A percentile compares a stretch with the other conserved stretches of the same genome.
These are phyloP conservation scores for Leccinum ochraceum DNA, from an alignment of 768 basidiomycete species.

Conservation along the genomic window DNA sequence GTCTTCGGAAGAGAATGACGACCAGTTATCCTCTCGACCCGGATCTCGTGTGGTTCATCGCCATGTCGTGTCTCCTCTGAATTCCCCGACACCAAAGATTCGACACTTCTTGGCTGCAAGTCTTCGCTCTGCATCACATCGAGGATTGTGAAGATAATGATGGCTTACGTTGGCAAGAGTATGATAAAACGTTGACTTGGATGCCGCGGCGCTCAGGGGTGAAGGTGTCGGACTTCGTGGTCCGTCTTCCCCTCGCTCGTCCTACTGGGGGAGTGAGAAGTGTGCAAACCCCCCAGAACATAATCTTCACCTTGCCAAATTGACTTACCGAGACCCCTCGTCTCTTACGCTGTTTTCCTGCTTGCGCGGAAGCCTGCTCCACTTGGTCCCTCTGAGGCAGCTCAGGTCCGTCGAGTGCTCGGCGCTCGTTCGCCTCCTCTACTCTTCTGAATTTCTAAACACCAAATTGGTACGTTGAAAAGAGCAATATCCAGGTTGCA, in stretches of 20 bases:
- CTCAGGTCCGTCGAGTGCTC: slow-evolving; percentile 40
- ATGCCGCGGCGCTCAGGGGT: slow-evolving; percentile 40
- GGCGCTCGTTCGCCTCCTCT: slow-evolving; percentile 56
- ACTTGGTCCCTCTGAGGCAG: slow-evolving; percentile 12
- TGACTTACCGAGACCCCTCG: slow-evolving; percentile 60
- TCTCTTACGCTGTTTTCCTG: slow-evolving; percentile 40
- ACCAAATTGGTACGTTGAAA: neutral
- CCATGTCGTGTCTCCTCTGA: slow-evolving; percentile 34
- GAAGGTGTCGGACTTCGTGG: slow-evolving; percentile 28
- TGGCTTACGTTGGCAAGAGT: slow-evolving; percentile 42
- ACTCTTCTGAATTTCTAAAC: slow-evolving; percentile 57
- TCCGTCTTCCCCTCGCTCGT: slow-evolving; percentile 25
- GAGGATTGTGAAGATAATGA: slow-evolving; percentile 1
- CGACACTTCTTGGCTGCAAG: slow-evolving; percentile 44
- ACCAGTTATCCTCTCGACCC: slow-evolving; percentile 47
- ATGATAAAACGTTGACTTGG: slow-evolving; percentile 51
- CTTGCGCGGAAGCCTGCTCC: slow-evolving; percentile 18
- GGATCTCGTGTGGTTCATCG: slow-evolving; percentile 51
- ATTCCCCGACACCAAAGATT: slow-evolving; percentile 44
- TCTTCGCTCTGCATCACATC: slow-evolving; percentile 11
- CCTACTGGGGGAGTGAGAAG: slow-evolving; percentile 16
- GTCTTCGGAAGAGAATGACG: slow-evolving; percentile 45
- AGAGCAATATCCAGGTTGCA: neutral
- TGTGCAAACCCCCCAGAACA: neutral
- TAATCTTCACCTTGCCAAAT: slow-evolving; percentile 54